A percentile compares a stretch with the other conserved stretches of the same genome.
phyloP scores from a whole-genome alignment of 768 basidiomycete genomes.

The Termitomyces sp. region DNA sequence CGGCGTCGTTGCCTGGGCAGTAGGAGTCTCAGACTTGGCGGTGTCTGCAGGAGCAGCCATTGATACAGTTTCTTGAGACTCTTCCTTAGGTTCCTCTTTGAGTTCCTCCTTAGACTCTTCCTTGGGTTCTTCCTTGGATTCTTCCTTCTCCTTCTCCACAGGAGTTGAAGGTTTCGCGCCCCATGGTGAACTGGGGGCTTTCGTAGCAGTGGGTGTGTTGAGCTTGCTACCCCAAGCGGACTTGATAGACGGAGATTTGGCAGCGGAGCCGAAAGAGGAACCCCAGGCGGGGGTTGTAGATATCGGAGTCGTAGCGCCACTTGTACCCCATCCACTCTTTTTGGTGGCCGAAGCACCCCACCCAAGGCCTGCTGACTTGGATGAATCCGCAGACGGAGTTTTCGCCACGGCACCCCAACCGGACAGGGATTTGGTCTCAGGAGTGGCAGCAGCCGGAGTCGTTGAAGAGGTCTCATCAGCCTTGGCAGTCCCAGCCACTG shows the following conservation, averaged over 20 bases:
- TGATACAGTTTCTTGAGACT: neutral
- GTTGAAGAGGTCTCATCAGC: conserved; percentile 2
- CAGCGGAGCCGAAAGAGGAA: conserved; percentile 8
- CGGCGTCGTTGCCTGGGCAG: neutral
- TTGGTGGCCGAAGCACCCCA: conserved; percentile 13
- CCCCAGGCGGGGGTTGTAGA: conserved; percentile 11
- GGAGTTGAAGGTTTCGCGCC: conserved; percentile 10
- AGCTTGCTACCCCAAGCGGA: conserved; percentile 11
- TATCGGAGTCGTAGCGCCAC: conserved; percentile 1
- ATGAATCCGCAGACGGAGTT: conserved; percentile 3
- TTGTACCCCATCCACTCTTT: conserved; percentile 11
- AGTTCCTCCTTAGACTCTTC: neutral
- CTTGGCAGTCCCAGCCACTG: conserved; percentile 9
- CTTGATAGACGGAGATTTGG: conserved; percentile 7
- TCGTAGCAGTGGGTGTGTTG: conserved; percentile 11
- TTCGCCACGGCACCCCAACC: conserved; percentile 12
- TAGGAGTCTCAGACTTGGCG: neutral
- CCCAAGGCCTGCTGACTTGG: conserved; percentile 6
- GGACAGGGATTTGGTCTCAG: conserved; percentile 3
- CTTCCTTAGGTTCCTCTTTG: conserved; percentile 6
- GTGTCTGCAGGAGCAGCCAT: neutral
- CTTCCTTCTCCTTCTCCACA: conserved; percentile 1
- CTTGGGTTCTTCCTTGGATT: neutral
- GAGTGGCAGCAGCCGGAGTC: neutral
- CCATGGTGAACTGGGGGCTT: conserved; percentile 13